Evolutionary conservation across 495 filamentous ascomycete species (phyloP).

Genomic region (Stereocaulon alpinum): DNA sequence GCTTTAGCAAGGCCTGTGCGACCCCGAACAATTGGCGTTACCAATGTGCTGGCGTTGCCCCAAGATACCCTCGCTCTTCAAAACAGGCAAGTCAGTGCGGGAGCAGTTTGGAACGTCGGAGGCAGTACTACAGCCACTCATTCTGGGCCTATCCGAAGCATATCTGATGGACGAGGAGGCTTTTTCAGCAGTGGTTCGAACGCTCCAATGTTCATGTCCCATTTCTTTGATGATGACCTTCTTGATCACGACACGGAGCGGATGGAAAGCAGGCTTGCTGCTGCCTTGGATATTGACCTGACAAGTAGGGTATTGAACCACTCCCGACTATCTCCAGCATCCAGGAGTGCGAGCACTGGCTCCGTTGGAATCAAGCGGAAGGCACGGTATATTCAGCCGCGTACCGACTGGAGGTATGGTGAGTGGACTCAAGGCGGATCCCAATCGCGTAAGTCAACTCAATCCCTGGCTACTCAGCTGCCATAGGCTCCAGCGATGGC

Average conservation of each 20-base stretch:
- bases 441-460: conserved; percentile 37
- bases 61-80: conserved; percentile 10
- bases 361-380: conserved; percentile 13
- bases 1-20: background rate
- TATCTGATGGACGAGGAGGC: conserved; percentile 52
- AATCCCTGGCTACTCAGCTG: conserved; percentile 2
- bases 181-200: conserved; percentile 59
- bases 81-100: conserved; percentile 45
- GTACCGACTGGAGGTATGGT: conserved; percentile 46
- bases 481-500: background rate
- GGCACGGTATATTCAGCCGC: background rate
- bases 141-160: conserved; percentile 32
- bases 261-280: conserved; percentile 67
- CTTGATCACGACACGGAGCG: conserved; percentile 50
- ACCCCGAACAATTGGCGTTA: conserved; percentile 12
- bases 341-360: conserved; percentile 14
- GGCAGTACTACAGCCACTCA: conserved; percentile 46
- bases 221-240: conserved; percentile 48
- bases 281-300: conserved; percentile 75
- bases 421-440: conserved; percentile 46
- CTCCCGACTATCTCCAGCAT: conserved; percentile 16
- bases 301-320: conserved; percentile 46
- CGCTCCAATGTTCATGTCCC: conserved; percentile 61
- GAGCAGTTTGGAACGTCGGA: conserved; percentile 74
- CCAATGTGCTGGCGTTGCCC: conserved; percentile 10